Base-by-base conservation (phyloP, 2,329 filamentous ascomycete genomes). In the Fusarium lateritium region DNA sequence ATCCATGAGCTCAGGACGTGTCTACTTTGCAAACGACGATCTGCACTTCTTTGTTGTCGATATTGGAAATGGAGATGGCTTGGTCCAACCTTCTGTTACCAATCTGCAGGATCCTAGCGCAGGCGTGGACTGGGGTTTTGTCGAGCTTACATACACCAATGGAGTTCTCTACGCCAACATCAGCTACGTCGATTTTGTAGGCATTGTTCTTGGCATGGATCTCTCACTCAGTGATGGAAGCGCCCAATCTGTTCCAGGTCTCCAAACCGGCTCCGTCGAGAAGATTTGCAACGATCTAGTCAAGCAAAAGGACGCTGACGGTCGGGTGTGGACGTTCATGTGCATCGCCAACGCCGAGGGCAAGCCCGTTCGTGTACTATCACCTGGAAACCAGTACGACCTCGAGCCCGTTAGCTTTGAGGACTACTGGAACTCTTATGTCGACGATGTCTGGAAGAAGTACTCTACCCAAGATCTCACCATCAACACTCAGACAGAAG, bases 101-200 rank as follows among this genome's bases (percentile, higher is more conserved):
- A 83, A 83, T 71, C 74, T 81, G 0, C 53, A 65, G 5, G 84
- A 86, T 54, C 81, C 83, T 5, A 84, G 79, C 28, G 75, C 80
- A 0, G 77, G 73, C 3, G 71, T 83, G 38, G 81, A 82, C 71
- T 86, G 84, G 83, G 84, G 83, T 1, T 86, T 86, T 55, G 78
- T 84, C 19, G 84, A 86, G 69, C 75, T 86, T 28, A 83, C 83
- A 3, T 81, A 81, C 69, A 83, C 76, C 1, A 69, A 77, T 2
- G 78, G 78, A 0, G 73, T 76, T 8, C 71, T 86, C 26, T 85
- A 77, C 42, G 82, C 83, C 64, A 85, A 86, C 72, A 80, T 86
- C 55, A 83, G 80, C 47, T 85, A 83, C 57, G 84, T 86, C 33
- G 84, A 86, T 71, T 86, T 85, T 63, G 80, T 85, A 19, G 79